These are phyloP conservation scores for Pelargonium nanum DNA, from an alignment of 345 rosid species.

Conservation along the genomic window DNA sequence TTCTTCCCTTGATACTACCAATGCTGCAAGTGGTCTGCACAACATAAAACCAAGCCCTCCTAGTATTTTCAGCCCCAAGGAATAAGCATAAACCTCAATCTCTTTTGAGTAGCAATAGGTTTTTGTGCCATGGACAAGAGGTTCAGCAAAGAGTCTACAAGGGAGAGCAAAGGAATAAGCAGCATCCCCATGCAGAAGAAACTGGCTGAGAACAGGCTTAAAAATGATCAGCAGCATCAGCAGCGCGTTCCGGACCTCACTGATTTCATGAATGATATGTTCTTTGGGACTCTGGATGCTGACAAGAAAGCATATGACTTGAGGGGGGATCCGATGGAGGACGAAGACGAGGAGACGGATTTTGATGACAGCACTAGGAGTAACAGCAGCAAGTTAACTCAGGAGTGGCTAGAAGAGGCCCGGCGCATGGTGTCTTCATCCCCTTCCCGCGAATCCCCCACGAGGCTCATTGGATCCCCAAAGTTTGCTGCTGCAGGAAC, in stretches of 20 bases:
- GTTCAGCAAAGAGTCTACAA: slow-evolving; percentile 14
- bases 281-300: slow-evolving; percentile 32
- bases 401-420: slow-evolving; percentile 57
- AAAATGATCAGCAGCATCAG: slow-evolving; percentile 1
- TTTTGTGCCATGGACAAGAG: slow-evolving; percentile 17
- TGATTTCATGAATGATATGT: slow-evolving; percentile 61
- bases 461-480: slow-evolving; percentile 29
- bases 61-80: not conserved
- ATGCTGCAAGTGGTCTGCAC: not conserved
- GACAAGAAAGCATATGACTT: slow-evolving; percentile 36
- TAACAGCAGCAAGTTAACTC: slow-evolving; percentile 43
- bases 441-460: slow-evolving; percentile 38
- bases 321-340: slow-evolving; percentile 24
- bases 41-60: slow-evolving; percentile 1
- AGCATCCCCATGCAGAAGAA: slow-evolving; percentile 21
- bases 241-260: slow-evolving; percentile 41
- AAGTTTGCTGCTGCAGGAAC: no score
- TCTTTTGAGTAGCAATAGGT: not conserved
- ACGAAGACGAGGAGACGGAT: slow-evolving; percentile 22
- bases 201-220: slow-evolving; percentile 13
- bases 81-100: not conserved
- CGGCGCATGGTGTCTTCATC: slow-evolving; percentile 41
- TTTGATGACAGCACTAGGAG: slow-evolving; percentile 52
- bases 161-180: slow-evolving; percentile 11
- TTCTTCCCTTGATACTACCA: slow-evolving; percentile 6